Evolutionary conservation across 2,329 filamentous ascomycete species (phyloP).

Genomic region (Penicillium digitatum): DNA sequence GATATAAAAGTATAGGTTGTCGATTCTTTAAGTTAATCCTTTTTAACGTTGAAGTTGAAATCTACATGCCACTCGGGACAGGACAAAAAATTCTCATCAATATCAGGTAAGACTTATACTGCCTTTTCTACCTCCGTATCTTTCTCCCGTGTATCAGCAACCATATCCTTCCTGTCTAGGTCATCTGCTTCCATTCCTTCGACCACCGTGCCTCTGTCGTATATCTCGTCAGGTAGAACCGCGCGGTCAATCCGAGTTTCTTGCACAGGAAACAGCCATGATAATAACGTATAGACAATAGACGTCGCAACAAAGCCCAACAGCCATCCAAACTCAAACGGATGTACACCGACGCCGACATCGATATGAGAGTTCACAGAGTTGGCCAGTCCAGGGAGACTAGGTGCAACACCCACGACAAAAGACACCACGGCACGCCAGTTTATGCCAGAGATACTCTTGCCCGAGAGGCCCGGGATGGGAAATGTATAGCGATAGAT

Average conservation of each 20-base stretch:
- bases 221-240: conserved; percentile 39
- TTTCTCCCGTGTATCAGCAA: conserved; percentile 3
- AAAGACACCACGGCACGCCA: conserved; percentile 59
- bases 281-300: conserved; percentile 54
- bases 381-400: conserved; percentile 53
- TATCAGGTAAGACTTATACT: background rate
- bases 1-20: too few species aligned
- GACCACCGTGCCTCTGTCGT: conserved; percentile 19
- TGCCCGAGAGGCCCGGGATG: conserved; percentile 4
- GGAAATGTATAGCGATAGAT: conserved; percentile 50
- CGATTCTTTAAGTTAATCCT: background rate
- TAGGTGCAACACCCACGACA: conserved; percentile 54
- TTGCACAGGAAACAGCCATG: conserved; percentile 47
- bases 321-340: conserved; percentile 65
- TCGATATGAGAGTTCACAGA: conserved; percentile 37
- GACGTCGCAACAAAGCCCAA: conserved; percentile 57
- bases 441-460: conserved; percentile 48
- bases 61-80: background rate
- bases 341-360: conserved; percentile 49
- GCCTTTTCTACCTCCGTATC: background rate
- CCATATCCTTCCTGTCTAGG: conserved; percentile 8
- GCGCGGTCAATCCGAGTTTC: conserved; percentile 47
- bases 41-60: background rate
- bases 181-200: conserved; percentile 19
- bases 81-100: background rate